These are phyloP conservation scores for Tulasnella sp. DNA, from an alignment of 768 basidiomycete species.

Conservation along the genomic window DNA sequence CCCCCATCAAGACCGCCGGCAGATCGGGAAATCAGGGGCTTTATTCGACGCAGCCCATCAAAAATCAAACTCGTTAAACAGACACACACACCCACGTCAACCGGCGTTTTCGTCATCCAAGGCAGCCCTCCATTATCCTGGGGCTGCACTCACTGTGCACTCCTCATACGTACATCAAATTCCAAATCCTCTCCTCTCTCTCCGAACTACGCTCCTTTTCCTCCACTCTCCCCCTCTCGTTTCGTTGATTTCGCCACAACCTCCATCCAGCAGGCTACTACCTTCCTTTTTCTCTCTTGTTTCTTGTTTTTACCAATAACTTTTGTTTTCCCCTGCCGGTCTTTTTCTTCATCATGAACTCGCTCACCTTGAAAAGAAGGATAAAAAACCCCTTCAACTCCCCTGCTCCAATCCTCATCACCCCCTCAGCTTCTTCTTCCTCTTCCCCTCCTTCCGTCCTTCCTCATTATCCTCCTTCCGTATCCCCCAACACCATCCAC, in stretches of 20 bases:
- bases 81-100: not conserved
- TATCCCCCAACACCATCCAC: constrained; percentile 9
- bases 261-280: not conserved
- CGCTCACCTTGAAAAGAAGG: constrained; percentile 10
- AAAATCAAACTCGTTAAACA: not conserved
- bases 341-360: not conserved
- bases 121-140: not conserved
- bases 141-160: not conserved
- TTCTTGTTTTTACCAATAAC: not conserved
- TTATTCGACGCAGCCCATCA: not conserved
- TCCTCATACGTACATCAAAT: not conserved
- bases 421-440: not conserved
- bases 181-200: not conserved
- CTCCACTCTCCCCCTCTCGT: not conserved
- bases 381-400: not conserved
- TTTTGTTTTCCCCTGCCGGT: not conserved
- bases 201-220: not conserved
- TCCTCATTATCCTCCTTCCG: not conserved
- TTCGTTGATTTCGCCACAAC: not conserved
- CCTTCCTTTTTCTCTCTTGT: not conserved
- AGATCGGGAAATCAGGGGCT: not conserved
- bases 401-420: not conserved
- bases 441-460: not conserved
- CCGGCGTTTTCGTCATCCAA: not conserved
- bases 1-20: not conserved